Percentiles rank a stretch among this genome's conserved stretches.
These are phyloP conservation scores for Vitis vinifera DNA, from an alignment of 164 flowering plant genomes.

Conservation along the genomic window DNA sequence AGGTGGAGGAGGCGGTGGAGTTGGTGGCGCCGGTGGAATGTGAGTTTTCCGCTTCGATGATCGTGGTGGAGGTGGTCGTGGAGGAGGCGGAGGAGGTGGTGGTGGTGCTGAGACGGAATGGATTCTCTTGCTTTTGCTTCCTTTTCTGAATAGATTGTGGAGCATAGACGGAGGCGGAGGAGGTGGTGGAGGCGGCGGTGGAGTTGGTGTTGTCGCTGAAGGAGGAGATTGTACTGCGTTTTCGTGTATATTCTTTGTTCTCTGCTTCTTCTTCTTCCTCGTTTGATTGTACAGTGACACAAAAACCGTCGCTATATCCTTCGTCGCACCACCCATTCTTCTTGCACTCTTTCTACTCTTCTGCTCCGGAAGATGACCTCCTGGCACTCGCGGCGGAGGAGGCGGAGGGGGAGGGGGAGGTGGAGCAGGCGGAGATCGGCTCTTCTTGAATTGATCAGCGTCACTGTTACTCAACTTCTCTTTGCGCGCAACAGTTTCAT, in stretches of 20 bases:
- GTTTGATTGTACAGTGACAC: conserved; percentile 55
- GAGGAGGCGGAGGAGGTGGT: conserved; percentile 29
- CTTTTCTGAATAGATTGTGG: conserved; percentile 23
- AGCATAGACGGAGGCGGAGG: conserved; percentile 26
- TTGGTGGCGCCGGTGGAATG: conserved; percentile 17
- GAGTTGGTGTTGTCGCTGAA: conserved; percentile 40
- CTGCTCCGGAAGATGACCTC: conserved; percentile 15
- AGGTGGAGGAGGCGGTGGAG: conserved; percentile 18
- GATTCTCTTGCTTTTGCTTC: conserved; percentile 24
- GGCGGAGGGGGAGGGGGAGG: conserved; percentile 35
- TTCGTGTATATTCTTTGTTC: conserved; percentile 27
- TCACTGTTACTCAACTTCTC: conserved; percentile 10
- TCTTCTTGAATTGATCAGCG: conserved; percentile 8
- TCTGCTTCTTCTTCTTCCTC: conserved; percentile 53
- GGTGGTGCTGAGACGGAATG: conserved; percentile 14
- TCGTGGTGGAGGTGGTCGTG: conserved; percentile 23
- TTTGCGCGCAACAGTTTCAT: conserved; percentile 13
- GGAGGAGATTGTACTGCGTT: conserved; percentile 23
- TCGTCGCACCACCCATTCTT: conserved; percentile 53
- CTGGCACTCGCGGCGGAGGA: conserved; percentile 21
- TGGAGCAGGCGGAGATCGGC: conserved; percentile 17
- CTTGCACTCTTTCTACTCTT: conserved; percentile 28
- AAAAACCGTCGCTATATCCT: conserved; percentile 59
- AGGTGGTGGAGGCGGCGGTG: conserved; percentile 39
- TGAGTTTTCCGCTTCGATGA: not conserved